Evolutionary conservation across 1,139 yeast species (phyloP), one percentile per base, ranked within the genome.

Genomic region (Magnusiomyces magnusii): DNA sequence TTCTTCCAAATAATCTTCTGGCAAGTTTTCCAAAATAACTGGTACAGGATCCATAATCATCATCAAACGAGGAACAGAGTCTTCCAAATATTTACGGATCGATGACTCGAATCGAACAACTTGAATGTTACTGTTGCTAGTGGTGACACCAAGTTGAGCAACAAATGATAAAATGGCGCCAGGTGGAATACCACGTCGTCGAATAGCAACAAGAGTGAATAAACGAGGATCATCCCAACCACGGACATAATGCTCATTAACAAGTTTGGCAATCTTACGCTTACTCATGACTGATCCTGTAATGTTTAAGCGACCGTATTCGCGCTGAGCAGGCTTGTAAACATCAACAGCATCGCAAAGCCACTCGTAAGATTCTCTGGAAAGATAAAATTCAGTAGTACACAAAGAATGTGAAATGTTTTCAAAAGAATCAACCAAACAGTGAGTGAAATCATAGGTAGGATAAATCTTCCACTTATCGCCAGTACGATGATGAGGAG

Each of bases 171-270:
- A 80, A 71, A 95, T 89, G 28, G 98, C 97, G 44, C 98, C 98
- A n/a, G 99, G 99, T 64, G 99, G 99, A 9, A 95, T 86, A 76
- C 99, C 99, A 73, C 99, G 88, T 74, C 99, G 88, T 71, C 90
- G 87, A 62, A 95, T 85, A 53, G 95, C 97, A 68, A 91, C 99
- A 66, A 95, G 80, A 9, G 99, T 95, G 74, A 85, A 93, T 69
- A 95, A 80, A 70, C 99, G 83, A 66, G 99, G 99, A 75, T 95
- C 99, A 74, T 95, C 95, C 99, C 99, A 95, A 52, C 90, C 97
- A 73, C 97, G 84, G 41, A 95, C 99, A 67, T 80, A 77, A 3
- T 81, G 78, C 34, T 85, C 93, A 60, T 82, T 86, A 31, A 95
- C 99, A 65, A 95, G 80, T 74, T 90, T 88, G 63, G 96, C 95